phyloP scores from a whole-genome alignment of 345 rosid species.

The Dimocarpus longan region DNA sequence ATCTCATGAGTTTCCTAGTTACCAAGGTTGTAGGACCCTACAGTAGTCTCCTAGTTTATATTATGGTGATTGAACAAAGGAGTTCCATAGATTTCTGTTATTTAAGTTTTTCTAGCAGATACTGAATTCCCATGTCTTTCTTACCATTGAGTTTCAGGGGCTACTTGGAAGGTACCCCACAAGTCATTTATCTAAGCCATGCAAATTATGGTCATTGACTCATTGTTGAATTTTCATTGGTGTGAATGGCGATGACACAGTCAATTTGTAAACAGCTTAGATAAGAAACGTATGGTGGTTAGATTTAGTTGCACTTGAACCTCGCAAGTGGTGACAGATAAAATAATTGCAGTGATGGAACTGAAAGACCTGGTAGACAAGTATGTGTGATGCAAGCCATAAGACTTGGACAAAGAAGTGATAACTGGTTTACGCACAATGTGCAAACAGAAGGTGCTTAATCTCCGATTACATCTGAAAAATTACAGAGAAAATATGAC shows the following conservation, averaged over 20 bases:
- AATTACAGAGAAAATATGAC: not conserved
- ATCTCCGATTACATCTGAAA: not conserved
- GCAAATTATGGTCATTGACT: not conserved
- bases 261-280: not conserved
- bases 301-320: not conserved
- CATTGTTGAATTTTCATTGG: not conserved
- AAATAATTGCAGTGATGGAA: not conserved
- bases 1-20: not conserved
- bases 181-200: not conserved
- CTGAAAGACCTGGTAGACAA: not conserved
- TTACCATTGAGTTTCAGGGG: not conserved
- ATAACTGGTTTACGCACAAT: not conserved
- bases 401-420: not conserved
- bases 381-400: constrained; percentile 1
- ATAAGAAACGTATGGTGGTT: not conserved
- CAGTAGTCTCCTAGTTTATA: not conserved
- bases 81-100: not conserved
- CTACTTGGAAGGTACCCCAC: not conserved
- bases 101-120: not conserved
- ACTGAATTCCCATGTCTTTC: not conserved
- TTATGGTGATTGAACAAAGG: not conserved
- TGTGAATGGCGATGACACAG: not conserved
- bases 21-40: not conserved
- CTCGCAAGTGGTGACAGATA: not conserved
- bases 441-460: not conserved